Percentiles rank a stretch among this genome's conserved stretches.
Evolutionary conservation across 2,329 filamentous ascomycete species (phyloP).

Genomic region (Aureobasidium sp.): DNA sequence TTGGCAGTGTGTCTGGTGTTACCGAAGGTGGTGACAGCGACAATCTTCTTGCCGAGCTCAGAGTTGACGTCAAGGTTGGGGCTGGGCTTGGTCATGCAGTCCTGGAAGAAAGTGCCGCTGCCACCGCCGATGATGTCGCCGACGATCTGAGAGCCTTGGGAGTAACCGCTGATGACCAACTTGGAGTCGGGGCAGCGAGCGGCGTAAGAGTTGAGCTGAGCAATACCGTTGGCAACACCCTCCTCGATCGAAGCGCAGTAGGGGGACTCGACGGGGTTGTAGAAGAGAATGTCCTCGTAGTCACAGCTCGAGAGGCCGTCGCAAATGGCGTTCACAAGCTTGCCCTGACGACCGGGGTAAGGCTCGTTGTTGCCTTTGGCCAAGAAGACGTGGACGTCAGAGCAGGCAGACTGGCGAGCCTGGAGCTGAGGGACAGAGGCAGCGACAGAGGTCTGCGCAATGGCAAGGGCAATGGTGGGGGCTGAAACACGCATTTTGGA

Average conservation of each 20-base stretch:
- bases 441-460: slow-evolving; percentile 1
- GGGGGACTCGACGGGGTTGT: slow-evolving; percentile 17
- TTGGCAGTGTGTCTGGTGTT: slow-evolving; percentile 19
- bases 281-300: slow-evolving; percentile 28
- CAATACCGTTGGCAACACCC: slow-evolving; percentile 8
- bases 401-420: slow-evolving; percentile 15
- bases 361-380: slow-evolving; percentile 31
- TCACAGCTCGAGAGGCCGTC: slow-evolving; percentile 25
- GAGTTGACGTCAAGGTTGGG: slow-evolving; percentile 17
- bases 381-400: slow-evolving; percentile 22
- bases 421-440: neutral
- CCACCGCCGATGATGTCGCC: slow-evolving; percentile 20
- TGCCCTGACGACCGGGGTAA: slow-evolving; percentile 31
- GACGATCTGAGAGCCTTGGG: slow-evolving; percentile 31
- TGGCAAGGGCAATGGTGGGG: neutral
- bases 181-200: slow-evolving; percentile 35
- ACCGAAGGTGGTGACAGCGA: slow-evolving; percentile 20
- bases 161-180: slow-evolving; percentile 39
- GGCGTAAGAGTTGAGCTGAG: slow-evolving; percentile 31
- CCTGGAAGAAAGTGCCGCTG: slow-evolving; percentile 31
- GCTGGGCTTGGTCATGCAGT: slow-evolving; percentile 27
- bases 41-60: slow-evolving; percentile 17
- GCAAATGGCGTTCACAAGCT: slow-evolving; percentile 29
- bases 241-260: slow-evolving; percentile 20
- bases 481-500: slow-evolving; percentile 5